Evolutionary conservation across 1,284 basidiomycete genomes (phyloP).

Genomic region (Papiliotrema flavescens): DNA sequence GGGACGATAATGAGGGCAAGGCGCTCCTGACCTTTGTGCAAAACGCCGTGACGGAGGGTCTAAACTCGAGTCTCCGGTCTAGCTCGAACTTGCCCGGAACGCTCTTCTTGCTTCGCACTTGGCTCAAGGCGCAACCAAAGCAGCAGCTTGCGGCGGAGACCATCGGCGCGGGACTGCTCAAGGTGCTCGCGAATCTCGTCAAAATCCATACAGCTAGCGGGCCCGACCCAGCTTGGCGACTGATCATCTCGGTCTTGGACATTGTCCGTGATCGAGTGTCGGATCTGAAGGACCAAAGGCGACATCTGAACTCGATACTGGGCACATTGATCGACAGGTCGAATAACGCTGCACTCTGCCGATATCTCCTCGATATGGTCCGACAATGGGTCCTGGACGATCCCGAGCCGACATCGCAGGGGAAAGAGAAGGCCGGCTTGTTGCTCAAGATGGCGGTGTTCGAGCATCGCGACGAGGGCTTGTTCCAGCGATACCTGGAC

Average conservation of each 20-base stretch:
- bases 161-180: constrained; percentile 73
- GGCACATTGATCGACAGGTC: constrained; percentile 88
- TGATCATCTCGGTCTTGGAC: constrained; percentile 55
- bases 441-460: constrained; percentile 87
- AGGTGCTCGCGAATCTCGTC: constrained; percentile 77
- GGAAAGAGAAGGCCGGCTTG: constrained; percentile 92
- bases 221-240: constrained; percentile 44
- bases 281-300: constrained; percentile 55
- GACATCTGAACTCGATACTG: constrained; percentile 69
- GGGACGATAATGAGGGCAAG: constrained; percentile 59
- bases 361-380: constrained; percentile 81
- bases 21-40: constrained; percentile 78
- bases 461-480: constrained; percentile 70
- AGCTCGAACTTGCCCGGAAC: constrained; percentile 63
- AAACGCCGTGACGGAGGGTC: constrained; percentile 71
- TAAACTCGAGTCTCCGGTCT: constrained; percentile 34
- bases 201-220: constrained; percentile 72
- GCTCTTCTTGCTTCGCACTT: constrained; percentile 81
- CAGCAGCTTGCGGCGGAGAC: constrained; percentile 64
- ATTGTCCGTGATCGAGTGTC: constrained; percentile 54
- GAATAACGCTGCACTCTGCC: constrained; percentile 74
- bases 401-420: constrained; percentile 67
- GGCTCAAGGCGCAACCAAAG: constrained; percentile 78
- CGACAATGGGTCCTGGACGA: constrained; percentile 86
- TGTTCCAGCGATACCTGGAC: constrained; percentile 83